Conservation (phyloP, 2,329 filamentous ascomycete genomes). For the Trichoderma sp. region DNA sequence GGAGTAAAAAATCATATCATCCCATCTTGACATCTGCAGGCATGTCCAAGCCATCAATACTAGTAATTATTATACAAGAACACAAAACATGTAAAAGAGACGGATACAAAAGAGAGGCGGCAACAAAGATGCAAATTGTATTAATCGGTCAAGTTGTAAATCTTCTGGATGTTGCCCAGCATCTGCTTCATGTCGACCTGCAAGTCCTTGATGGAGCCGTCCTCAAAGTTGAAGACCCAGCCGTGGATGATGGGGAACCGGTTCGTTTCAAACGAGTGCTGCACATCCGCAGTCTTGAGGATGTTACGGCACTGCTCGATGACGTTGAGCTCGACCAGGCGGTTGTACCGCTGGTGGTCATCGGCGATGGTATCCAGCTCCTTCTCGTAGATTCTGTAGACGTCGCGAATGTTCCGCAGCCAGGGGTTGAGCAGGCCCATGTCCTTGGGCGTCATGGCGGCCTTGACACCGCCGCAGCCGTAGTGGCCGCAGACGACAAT, state of each 20-base stretch:
- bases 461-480: constrained; percentile 75
- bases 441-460: constrained; percentile 71
- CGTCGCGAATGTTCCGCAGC: constrained; percentile 73
- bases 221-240: constrained; percentile 71
- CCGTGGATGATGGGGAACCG: constrained; percentile 70
- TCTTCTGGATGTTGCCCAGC: constrained; percentile 62
- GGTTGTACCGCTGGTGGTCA: constrained; percentile 62
- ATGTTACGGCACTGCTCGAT: constrained; percentile 74
- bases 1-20: background rate
- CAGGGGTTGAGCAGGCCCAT: constrained; percentile 72
- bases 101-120: background rate
- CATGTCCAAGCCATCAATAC: background rate
- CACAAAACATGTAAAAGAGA: background rate
- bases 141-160: constrained; percentile 57
- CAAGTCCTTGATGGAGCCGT: constrained; percentile 67
- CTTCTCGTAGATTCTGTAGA: constrained; percentile 69
- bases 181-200: constrained; percentile 62
- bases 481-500: constrained; percentile 80
- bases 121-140: background rate
- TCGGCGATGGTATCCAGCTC: constrained; percentile 67
- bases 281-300: constrained; percentile 77
- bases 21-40: background rate
- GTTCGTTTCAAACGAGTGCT: constrained; percentile 66
- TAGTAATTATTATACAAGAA: background rate
- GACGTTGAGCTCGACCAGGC: constrained; percentile 83